Percentiles rank a stretch among this genome's conserved stretches.
phyloP scores from a whole-genome alignment of 202 grass and related monocot species.

The Setaria italica region DNA sequence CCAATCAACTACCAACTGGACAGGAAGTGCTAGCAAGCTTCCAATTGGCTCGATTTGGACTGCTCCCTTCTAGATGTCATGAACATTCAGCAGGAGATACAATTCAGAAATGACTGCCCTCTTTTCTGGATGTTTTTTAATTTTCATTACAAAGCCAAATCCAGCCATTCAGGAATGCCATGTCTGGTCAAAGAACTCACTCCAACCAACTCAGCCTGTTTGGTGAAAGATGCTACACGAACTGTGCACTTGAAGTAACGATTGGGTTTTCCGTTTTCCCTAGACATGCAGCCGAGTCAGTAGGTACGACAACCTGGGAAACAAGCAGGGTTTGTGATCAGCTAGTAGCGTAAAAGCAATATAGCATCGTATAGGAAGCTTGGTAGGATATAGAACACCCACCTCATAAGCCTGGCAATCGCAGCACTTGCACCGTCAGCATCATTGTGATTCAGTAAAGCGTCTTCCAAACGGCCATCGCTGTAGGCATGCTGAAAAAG shows the following conservation, averaged over 20 bases:
- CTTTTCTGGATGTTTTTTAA: slow-evolving; percentile 40
- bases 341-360: slow-evolving; percentile 15
- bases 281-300: slow-evolving; percentile 68
- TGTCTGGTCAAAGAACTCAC: slow-evolving; percentile 16
- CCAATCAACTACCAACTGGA: slow-evolving; percentile 32
- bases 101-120: slow-evolving; percentile 17
- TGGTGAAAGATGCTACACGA: slow-evolving; percentile 11
- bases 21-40: slow-evolving; percentile 21
- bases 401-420: slow-evolving; percentile 75
- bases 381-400: slow-evolving; percentile 2
- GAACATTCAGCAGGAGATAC: not conserved
- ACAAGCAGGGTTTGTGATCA: slow-evolving; percentile 17
- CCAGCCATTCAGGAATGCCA: not conserved
- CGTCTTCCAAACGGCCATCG: slow-evolving; percentile 83
- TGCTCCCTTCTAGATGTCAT: slow-evolving; percentile 28
- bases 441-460: slow-evolving; percentile 64
- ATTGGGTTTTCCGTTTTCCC: not conserved
- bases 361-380: not conserved
- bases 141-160: slow-evolving; percentile 41
- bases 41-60: slow-evolving; percentile 20
- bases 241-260: not conserved
- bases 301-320: slow-evolving; percentile 69
- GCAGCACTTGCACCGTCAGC: slow-evolving; percentile 57
- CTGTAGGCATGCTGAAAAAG: slow-evolving; percentile 76
- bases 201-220: not conserved